Conservation (phyloP, 2,329 filamentous ascomycete genomes). For the Ampelomyces quisqualis region DNA sequence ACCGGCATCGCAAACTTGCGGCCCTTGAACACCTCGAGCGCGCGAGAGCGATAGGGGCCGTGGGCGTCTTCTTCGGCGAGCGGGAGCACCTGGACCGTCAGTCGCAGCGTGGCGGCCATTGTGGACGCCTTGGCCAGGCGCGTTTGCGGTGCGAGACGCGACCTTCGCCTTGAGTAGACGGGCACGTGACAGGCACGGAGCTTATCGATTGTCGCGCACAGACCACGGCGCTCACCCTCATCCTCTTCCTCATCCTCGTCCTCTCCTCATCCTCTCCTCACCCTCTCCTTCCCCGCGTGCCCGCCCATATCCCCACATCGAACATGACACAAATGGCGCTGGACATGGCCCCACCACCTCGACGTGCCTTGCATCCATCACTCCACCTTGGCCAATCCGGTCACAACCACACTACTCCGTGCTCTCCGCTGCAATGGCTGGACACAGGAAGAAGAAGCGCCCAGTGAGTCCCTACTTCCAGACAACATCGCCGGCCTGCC, state of each 20-base stretch:
- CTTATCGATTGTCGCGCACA: too few relatives aligned
- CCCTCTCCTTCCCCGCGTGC: too few relatives aligned
- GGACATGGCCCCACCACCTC: too few relatives aligned
- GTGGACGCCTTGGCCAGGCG: not conserved
- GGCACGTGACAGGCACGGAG: too few relatives aligned
- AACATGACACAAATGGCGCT: too few relatives aligned
- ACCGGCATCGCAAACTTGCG: constrained; percentile 40
- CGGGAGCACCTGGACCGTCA: constrained; percentile 33
- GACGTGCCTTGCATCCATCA: not conserved
- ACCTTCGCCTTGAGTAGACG: not conserved
- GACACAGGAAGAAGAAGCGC: not conserved
- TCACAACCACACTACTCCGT: not conserved
- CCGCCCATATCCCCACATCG: too few relatives aligned
- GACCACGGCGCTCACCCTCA: too few relatives aligned
- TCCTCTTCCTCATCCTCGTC: too few relatives aligned
- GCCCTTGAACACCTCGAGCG: constrained; percentile 33
- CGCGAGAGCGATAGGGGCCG: constrained; percentile 16
- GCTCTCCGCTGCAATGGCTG: not conserved
- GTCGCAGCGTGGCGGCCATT: constrained; percentile 20
- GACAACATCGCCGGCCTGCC: not conserved
- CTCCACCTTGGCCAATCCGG: not conserved
- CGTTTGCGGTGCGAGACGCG: not conserved
- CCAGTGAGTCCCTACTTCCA: not conserved
- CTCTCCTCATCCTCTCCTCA: too few relatives aligned
- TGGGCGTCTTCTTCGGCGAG: constrained; percentile 26